Percentiles rank a stretch among this genome's conserved stretches.
Evolutionary conservation across 129 eudicot species (phyloP).

Genomic region (Erigeron canadensis): DNA sequence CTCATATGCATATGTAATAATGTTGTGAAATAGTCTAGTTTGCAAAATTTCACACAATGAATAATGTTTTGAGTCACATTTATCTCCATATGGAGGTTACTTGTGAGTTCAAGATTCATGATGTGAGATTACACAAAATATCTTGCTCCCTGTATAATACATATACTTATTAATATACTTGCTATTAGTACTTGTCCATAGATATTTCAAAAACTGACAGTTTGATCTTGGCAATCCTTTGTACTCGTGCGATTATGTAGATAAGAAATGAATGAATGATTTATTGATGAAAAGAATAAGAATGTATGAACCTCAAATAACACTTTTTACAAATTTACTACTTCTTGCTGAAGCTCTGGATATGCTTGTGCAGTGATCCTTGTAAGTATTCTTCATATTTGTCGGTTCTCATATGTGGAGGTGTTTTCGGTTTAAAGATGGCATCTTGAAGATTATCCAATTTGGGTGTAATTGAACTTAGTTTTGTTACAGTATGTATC

Average conservation of each 20-base stretch:
- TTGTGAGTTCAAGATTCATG: background rate
- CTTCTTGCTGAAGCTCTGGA: constrained; percentile 37
- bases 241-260: background rate
- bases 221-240: constrained; percentile 8
- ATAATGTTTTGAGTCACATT: constrained; percentile 15
- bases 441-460: constrained; percentile 29
- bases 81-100: background rate
- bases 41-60: constrained; percentile 14
- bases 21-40: background rate
- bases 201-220: background rate
- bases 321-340: constrained; percentile 13
- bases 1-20: constrained; percentile 7
- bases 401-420: constrained; percentile 5
- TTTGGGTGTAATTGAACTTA: constrained; percentile 26
- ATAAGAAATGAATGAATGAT: constrained; percentile 24
- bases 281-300: constrained; percentile 17
- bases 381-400: constrained; percentile 39
- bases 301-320: constrained; percentile 5
- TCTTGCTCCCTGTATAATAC: constrained; percentile 1
- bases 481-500: constrained; percentile 15
- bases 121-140: constrained; percentile 1
- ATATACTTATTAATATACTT: background rate
- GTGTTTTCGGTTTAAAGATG: constrained; percentile 21
- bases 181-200: constrained; percentile 9
- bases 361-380: constrained; percentile 38